phyloP scores from a whole-genome alignment of 2,329 filamentous ascomycete species.

The Trichoderma sp. region DNA sequence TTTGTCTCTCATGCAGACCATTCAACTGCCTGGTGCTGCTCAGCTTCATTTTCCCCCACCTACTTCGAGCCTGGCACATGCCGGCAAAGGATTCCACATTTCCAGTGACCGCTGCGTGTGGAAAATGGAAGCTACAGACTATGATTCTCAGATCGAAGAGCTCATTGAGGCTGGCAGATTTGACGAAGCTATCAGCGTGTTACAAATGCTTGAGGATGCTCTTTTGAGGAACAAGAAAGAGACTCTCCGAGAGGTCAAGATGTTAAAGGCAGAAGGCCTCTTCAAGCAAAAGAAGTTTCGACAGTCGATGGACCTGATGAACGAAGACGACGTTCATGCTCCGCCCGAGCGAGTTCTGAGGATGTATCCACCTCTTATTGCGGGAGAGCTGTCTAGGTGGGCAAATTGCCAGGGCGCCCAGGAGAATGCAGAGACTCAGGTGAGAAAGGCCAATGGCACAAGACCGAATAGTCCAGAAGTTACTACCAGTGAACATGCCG shows the following conservation, averaged over 20 bases:
- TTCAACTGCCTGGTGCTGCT: constrained; percentile 77
- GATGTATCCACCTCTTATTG: constrained; percentile 80
- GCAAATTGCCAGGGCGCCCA: constrained; percentile 42
- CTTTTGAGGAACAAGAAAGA: constrained; percentile 80
- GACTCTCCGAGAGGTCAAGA: constrained; percentile 81
- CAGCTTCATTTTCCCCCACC: constrained; percentile 90
- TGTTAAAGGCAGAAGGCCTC: constrained; percentile 82
- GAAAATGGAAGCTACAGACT: constrained; percentile 93
- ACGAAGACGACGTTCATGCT: constrained; percentile 78
- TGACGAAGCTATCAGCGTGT: constrained; percentile 88
- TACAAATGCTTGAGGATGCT: constrained; percentile 90
- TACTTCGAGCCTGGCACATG: constrained; percentile 90
- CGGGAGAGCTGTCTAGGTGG: constrained; percentile 73
- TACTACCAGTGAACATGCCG: constrained; percentile 34
- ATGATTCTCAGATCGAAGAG: constrained; percentile 84
- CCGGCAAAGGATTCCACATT: constrained; percentile 92
- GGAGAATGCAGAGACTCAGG: constrained; percentile 45
- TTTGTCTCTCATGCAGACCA: constrained; percentile 82
- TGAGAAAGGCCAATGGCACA: constrained; percentile 35
- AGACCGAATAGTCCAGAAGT: constrained; percentile 34
- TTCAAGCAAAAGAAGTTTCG: constrained; percentile 83
- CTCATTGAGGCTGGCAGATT: constrained; percentile 72
- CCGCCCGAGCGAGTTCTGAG: constrained; percentile 86
- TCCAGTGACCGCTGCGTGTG: constrained; percentile 89
- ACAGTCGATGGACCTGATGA: constrained; percentile 85